A percentile compares a stretch with the other conserved stretches of the same genome.
phyloP scores from a whole-genome alignment of 2,329 filamentous ascomycete genomes.

The Paraphoma sp. region DNA sequence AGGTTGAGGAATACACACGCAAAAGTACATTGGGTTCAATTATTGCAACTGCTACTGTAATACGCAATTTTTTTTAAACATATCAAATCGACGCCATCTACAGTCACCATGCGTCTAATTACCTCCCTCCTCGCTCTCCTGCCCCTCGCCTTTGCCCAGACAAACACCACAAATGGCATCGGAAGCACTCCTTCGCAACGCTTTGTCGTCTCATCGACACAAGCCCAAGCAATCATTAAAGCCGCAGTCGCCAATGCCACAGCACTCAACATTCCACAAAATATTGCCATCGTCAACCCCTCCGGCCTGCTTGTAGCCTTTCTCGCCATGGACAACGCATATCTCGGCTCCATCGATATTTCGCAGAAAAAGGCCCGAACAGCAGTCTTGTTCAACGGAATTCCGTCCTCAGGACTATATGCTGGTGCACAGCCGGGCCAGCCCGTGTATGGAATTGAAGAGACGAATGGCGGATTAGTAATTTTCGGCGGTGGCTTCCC shows the following conservation, averaged over 20 bases:
- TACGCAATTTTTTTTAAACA: neutral
- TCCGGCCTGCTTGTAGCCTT: constrained; percentile 37
- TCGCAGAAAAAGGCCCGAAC: constrained; percentile 38
- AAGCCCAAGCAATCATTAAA: constrained; percentile 31
- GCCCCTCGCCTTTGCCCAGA: constrained; percentile 17
- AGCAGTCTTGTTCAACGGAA: constrained; percentile 36
- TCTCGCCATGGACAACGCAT: constrained; percentile 38
- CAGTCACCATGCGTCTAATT: neutral
- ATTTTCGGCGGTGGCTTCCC: constrained; percentile 40
- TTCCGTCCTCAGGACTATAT: constrained; percentile 19
- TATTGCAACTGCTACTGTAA: neutral
- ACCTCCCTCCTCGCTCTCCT: constrained; percentile 13
- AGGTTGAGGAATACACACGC: neutral
- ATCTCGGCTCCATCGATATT: constrained; percentile 35
- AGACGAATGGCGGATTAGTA: constrained; percentile 36
- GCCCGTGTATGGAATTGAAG: constrained; percentile 28
- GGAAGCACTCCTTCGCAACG: constrained; percentile 27
- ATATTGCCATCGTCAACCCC: constrained; percentile 38
- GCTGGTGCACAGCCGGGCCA: constrained; percentile 22
- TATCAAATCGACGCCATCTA: neutral
- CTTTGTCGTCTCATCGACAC: constrained; percentile 24
- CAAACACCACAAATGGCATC: constrained; percentile 29
- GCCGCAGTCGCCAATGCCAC: constrained; percentile 31
- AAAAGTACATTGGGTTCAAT: too few species aligned
- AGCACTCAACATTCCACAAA: constrained; percentile 29